Evolutionary conservation across 2,329 filamentous ascomycete species (phyloP).

Genomic region (Geoglossum cookeanum): DNA sequence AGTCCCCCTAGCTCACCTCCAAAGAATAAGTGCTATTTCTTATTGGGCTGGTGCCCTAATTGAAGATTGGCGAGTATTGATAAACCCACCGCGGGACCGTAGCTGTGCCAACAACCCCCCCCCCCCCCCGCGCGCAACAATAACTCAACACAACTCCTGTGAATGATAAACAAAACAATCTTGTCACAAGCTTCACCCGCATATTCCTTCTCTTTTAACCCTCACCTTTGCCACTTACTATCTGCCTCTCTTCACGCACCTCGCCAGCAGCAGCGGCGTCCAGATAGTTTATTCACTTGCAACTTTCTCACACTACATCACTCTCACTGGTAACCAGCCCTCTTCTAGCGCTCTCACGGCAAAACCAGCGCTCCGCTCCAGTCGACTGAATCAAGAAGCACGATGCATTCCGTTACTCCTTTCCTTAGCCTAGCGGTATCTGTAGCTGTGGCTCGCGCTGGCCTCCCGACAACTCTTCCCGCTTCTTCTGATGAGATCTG

Average conservation of each 20-base stretch:
- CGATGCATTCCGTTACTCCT: background rate
- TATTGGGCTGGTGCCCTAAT: too few relatives aligned
- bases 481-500: background rate
- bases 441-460: background rate
- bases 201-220: background rate
- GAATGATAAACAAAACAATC: background rate
- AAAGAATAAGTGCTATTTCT: too few relatives aligned
- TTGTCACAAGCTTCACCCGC: background rate
- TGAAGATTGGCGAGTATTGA: background rate
- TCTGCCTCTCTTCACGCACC: background rate
- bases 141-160: background rate
- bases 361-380: background rate
- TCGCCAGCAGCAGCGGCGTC: background rate
- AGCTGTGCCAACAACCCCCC: background rate
- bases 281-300: background rate
- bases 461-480: too few relatives aligned
- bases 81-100: background rate
- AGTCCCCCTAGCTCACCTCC: too few relatives aligned
- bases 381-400: background rate
- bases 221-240: background rate
- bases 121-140: too few relatives aligned
- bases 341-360: background rate
- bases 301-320: background rate
- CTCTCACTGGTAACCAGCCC: background rate
- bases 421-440: background rate